Percentiles rank a stretch among this genome's conserved stretches.
Conservation (phyloP, 75 land plant species). For the Ceratopteris richardii region DNA sequence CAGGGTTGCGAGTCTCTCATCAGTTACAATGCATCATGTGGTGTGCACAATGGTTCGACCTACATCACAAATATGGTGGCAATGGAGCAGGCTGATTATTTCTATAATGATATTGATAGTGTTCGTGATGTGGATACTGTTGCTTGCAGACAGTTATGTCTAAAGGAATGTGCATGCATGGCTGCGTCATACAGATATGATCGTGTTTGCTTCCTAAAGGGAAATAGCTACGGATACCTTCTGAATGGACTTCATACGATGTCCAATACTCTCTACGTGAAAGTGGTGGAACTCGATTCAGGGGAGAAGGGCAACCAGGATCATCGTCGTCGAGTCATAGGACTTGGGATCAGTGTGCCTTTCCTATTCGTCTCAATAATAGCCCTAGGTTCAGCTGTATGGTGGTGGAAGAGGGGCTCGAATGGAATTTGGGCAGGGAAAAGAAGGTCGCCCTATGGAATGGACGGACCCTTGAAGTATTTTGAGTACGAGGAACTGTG, state of each 20-base stretch:
- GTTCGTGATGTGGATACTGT: not conserved
- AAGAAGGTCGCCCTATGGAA: not conserved
- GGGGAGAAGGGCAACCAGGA: too few relatives aligned
- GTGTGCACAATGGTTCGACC: not conserved
- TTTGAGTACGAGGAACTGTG: constrained; percentile 7
- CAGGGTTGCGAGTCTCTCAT: not conserved
- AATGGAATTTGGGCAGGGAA: not conserved
- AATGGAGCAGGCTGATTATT: not conserved
- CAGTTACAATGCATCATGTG: not conserved
- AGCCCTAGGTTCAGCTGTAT: not conserved
- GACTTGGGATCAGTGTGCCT: not conserved
- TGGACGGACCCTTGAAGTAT: constrained; percentile 1
- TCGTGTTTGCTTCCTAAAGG: not conserved
- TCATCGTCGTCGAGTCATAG: too few relatives aligned
- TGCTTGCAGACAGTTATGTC: not conserved
- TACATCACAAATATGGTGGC: not conserved
- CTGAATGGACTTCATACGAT: not conserved
- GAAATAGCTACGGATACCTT: not conserved
- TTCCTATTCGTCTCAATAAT: not conserved
- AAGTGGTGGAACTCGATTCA: too few relatives aligned
- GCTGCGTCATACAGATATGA: constrained; percentile 2
- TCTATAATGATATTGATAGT: not conserved
- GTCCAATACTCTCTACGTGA: not conserved
- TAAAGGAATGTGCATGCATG: not conserved
- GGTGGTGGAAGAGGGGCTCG: not conserved